Evolutionary conservation across 306 rosid species (phyloP).

Genomic region (Dryas octopetala): DNA sequence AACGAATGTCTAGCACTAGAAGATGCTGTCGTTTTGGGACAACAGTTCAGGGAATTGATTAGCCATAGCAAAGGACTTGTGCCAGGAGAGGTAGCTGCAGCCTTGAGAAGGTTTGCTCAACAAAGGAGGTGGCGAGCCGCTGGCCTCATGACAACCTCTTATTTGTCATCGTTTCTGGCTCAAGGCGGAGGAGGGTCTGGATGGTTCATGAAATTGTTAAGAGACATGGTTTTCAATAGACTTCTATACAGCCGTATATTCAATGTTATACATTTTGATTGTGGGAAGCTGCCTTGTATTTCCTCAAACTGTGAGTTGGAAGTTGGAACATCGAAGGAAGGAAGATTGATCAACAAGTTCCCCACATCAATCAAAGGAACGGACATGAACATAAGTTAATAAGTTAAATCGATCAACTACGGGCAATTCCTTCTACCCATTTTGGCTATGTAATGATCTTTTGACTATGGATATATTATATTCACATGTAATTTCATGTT

Average conservation of each 20-base stretch:
- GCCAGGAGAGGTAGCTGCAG: neutral
- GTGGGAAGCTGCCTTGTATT: constrained; percentile 9
- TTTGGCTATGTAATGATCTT: too few species aligned
- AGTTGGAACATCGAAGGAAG: neutral
- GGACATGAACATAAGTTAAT: too few species aligned
- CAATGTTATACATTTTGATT: neutral
- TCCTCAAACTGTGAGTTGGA: neutral
- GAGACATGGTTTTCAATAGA: constrained; percentile 8
- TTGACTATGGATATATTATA: too few species aligned
- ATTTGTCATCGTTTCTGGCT: constrained; percentile 1
- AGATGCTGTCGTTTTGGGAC: constrained; percentile 24
- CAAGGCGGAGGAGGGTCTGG: constrained; percentile 10
- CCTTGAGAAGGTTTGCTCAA: neutral
- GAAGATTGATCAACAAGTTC: neutral
- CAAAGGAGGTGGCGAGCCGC: constrained; percentile 5
- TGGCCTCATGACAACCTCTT: neutral
- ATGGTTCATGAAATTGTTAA: constrained; percentile 16
- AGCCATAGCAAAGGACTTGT: neutral
- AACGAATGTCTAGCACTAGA: constrained; percentile 13
- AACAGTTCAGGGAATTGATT: constrained; percentile 3
- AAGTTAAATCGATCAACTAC: too few species aligned
- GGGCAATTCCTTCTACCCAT: too few species aligned
- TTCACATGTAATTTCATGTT: too few species aligned
- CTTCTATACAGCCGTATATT: neutral
- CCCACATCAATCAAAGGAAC: neutral